These are phyloP conservation scores for Asterella californica DNA, from an alignment of 225 moss, liverwort and hornwort genomes.

Conservation along the genomic window DNA sequence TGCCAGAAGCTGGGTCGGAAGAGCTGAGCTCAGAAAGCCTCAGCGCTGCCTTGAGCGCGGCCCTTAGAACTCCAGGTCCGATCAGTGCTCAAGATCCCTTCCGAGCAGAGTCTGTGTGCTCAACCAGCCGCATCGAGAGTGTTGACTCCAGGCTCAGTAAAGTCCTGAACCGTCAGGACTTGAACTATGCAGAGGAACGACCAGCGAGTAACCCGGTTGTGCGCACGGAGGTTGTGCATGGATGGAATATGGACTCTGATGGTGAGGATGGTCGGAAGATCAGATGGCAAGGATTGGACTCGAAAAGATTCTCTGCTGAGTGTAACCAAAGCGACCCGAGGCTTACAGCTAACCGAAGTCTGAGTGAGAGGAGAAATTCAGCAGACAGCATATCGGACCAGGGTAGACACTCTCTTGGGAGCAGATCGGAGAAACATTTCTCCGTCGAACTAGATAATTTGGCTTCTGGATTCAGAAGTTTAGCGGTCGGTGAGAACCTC, in stretches of 20 bases:
- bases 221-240: constrained; percentile 8
- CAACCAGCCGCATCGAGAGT: not conserved
- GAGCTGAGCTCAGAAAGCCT: constrained; percentile 33
- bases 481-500: constrained; percentile 17
- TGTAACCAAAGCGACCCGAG: not conserved
- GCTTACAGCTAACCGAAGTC: not conserved
- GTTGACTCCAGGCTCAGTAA: not conserved
- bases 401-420: not conserved
- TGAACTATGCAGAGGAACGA: not conserved
- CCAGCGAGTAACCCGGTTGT: not conserved
- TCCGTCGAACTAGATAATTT: constrained; percentile 7
- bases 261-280: not conserved
- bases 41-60: constrained; percentile 63
- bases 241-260: constrained; percentile 8
- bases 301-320: not conserved
- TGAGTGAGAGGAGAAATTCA: not conserved
- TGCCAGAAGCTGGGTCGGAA: constrained; percentile 38
- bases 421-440: not conserved
- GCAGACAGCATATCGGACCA: not conserved
- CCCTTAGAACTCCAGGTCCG: constrained; percentile 55
- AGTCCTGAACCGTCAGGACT: not conserved
- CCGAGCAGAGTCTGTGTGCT: not conserved
- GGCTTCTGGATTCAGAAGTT: constrained; percentile 10
- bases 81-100: not conserved
- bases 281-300: not conserved